Evolutionary conservation across 2,329 filamentous ascomycete genomes (phyloP).

Genomic region (Coniochaeta prunicola): DNA sequence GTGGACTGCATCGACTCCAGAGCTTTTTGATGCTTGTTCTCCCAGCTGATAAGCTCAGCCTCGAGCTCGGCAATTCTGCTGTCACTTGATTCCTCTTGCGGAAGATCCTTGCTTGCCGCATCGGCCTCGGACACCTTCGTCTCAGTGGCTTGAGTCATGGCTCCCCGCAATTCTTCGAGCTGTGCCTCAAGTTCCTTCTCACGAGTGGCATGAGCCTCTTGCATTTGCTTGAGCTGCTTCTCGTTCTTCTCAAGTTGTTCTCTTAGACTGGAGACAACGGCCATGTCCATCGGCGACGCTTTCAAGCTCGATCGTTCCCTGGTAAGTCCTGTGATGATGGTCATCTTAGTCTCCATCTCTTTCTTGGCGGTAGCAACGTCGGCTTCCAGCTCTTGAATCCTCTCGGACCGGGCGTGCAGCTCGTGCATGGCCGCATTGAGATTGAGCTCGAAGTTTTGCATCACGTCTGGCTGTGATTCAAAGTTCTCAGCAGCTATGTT

Average conservation of each 20-base stretch:
- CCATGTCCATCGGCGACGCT: constrained; percentile 79
- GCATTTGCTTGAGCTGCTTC: constrained; percentile 66
- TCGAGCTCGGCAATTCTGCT: constrained; percentile 60
- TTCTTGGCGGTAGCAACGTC: constrained; percentile 79
- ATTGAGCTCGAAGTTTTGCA: constrained; percentile 90
- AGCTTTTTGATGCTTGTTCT: constrained; percentile 64
- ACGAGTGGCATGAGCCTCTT: constrained; percentile 62
- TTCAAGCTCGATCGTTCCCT: constrained; percentile 89
- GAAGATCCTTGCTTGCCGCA: constrained; percentile 17
- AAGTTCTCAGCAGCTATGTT: constrained; percentile 86
- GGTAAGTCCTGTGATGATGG: constrained; percentile 88
- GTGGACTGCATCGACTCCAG: constrained; percentile 65
- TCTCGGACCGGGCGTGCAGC: constrained; percentile 76
- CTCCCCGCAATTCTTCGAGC: constrained; percentile 58
- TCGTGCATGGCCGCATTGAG: constrained; percentile 90
- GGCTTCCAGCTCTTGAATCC: constrained; percentile 81
- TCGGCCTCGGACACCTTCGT: constrained; percentile 8
- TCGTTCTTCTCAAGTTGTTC: constrained; percentile 86
- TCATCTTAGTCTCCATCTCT: constrained; percentile 96
- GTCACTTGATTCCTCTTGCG: constrained; percentile 33
- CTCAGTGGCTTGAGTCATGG: constrained; percentile 32
- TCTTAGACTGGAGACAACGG: constrained; percentile 77
- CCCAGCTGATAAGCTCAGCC: constrained; percentile 66
- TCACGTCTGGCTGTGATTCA: constrained; percentile 69
- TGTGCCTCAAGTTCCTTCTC: constrained; percentile 70